These are phyloP conservation scores for Sistotremastrum niveocremeum DNA, from an alignment of 768 basidiomycete genomes.

Conservation along the genomic window DNA sequence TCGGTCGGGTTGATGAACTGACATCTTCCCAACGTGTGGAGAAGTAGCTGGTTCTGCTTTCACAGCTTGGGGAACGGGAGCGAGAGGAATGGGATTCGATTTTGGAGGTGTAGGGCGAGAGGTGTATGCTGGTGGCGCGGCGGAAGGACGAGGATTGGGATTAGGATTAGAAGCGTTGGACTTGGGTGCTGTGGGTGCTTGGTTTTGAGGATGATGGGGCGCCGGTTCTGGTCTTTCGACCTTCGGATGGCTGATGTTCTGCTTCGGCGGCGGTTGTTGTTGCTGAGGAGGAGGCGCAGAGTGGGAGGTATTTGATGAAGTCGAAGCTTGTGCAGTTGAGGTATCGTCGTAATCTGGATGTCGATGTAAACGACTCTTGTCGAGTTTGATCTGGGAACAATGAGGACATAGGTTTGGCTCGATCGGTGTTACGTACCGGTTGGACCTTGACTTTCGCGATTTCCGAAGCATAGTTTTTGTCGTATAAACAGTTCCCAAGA, in stretches of 20 bases:
- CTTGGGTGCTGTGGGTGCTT: conserved; percentile 11
- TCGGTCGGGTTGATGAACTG: conserved; percentile 6
- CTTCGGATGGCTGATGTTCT: background rate
- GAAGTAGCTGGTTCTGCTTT: conserved; percentile 1
- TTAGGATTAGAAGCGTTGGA: conserved; percentile 23
- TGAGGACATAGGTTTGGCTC: background rate
- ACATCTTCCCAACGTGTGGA: background rate
- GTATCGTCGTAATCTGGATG: conserved; percentile 53
- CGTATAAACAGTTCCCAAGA: conserved; percentile 94
- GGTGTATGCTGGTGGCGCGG: conserved; percentile 4
- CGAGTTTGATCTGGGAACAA: conserved; percentile 44
- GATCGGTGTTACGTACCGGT: conserved; percentile 38
- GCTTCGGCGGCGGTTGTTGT: conserved; percentile 3
- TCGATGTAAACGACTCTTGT: conserved; percentile 52
- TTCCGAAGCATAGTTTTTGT: conserved; percentile 78
- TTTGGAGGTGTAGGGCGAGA: conserved; percentile 1
- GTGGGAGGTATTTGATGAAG: conserved; percentile 24
- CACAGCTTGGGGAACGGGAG: conserved; percentile 3
- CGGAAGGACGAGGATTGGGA: conserved; percentile 2
- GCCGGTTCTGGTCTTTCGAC: conserved; percentile 5
- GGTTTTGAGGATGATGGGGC: conserved; percentile 1
- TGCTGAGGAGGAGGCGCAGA: conserved; percentile 16
- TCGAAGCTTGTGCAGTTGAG: conserved; percentile 6
- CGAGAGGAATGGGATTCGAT: conserved; percentile 5
- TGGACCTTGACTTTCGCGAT: conserved; percentile 78